A percentile compares a stretch with the other conserved stretches of the same genome.
These are phyloP conservation scores for Cercospora citrullina DNA, from an alignment of 2,329 filamentous ascomycete species.

Conservation along the genomic window DNA sequence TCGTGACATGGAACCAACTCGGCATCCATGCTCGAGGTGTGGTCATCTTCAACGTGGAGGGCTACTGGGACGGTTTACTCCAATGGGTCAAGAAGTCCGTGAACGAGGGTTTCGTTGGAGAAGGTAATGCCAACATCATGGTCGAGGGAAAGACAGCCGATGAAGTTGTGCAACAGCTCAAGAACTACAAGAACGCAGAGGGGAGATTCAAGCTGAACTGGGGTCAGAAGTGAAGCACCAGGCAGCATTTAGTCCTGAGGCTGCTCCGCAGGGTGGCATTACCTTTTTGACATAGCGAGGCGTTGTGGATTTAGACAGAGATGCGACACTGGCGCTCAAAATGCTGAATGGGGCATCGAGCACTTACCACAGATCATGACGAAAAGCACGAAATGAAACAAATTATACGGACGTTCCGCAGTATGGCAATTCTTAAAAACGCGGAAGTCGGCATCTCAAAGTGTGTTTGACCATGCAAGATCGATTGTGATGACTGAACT, in stretches of 20 bases:
- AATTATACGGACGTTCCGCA: background rate
- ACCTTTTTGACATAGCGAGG: background rate
- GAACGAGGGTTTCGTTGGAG: slow-evolving; percentile 71
- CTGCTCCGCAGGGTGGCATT: background rate
- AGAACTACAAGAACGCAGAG: slow-evolving; percentile 71
- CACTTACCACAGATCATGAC: background rate
- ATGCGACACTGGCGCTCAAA: background rate
- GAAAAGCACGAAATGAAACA: background rate
- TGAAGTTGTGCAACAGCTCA: slow-evolving; percentile 69
- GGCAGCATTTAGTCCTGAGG: background rate
- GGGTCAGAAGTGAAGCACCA: slow-evolving; percentile 58
- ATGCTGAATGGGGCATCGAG: background rate
- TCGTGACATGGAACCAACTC: slow-evolving; percentile 88
- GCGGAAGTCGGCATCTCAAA: background rate
- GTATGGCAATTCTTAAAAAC: background rate
- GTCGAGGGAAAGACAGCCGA: slow-evolving; percentile 72
- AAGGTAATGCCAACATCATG: slow-evolving; percentile 71
- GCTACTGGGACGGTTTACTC: slow-evolving; percentile 88
- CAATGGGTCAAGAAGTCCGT: slow-evolving; percentile 78
- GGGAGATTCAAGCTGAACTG: slow-evolving; percentile 80
- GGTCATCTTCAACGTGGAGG: slow-evolving; percentile 80
- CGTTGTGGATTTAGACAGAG: background rate
- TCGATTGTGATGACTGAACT: background rate
- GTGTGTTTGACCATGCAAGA: background rate
- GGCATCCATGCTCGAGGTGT: slow-evolving; percentile 84